Percentiles rank a stretch among this genome's conserved stretches.
Conservation (phyloP, 2,329 filamentous ascomycete species). For the Akanthomyces lecanii region DNA sequence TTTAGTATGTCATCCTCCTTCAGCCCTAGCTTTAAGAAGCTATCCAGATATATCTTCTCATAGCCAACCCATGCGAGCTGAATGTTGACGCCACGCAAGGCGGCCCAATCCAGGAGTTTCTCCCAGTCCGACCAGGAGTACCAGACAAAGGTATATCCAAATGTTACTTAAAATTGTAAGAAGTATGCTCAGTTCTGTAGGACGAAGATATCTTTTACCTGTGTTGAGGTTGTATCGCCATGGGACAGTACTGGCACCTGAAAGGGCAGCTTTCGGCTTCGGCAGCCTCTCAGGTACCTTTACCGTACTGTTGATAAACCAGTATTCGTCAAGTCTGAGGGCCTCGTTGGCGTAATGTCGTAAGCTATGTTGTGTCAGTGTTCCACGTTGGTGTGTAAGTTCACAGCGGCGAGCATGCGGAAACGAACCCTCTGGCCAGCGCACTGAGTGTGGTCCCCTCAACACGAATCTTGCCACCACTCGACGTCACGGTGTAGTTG, state of each 20-base stretch:
- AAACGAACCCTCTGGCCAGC: constrained; percentile 6
- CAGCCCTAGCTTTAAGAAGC: constrained; percentile 43
- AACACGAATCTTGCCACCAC: constrained; percentile 10
- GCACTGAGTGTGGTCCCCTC: constrained; percentile 11
- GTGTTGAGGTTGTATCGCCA: constrained; percentile 16
- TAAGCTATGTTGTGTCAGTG: not conserved
- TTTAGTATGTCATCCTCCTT: constrained; percentile 19
- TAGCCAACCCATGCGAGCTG: constrained; percentile 49
- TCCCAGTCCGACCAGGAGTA: constrained; percentile 47
- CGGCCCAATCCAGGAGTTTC: constrained; percentile 48
- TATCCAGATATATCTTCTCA: constrained; percentile 46
- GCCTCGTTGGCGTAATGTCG: constrained; percentile 12
- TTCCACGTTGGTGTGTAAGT: not conserved
- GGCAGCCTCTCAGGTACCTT: not conserved
- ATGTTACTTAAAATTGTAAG: not conserved
- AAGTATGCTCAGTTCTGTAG: not conserved
- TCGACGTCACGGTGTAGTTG: constrained; percentile 3
- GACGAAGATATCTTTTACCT: not conserved
- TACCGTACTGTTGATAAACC: not conserved
- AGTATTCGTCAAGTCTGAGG: constrained; percentile 5
- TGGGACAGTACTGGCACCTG: constrained; percentile 8
- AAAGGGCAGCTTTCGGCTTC: not conserved
- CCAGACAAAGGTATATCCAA: constrained; percentile 11
- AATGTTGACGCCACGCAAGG: constrained; percentile 46
- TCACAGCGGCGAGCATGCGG: no score